Percentiles rank a stretch among this genome's conserved stretches.
phyloP scores from a whole-genome alignment of 2,329 filamentous ascomycete species.

The Pseudopithomyces chartarum region DNA sequence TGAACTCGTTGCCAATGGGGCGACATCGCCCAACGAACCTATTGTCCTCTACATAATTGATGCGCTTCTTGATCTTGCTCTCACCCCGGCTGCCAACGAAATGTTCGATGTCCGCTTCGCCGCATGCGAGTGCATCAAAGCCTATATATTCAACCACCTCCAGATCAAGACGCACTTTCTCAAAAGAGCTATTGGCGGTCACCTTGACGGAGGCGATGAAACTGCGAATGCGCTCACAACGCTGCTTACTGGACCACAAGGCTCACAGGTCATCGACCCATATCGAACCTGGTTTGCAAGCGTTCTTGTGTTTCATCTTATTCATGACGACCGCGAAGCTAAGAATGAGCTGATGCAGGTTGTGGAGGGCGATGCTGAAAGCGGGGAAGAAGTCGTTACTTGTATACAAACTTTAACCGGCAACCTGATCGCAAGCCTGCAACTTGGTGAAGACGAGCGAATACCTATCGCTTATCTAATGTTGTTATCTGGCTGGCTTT shows the following conservation, averaged over 20 bases:
- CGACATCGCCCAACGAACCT: constrained; percentile 54
- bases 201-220: constrained; percentile 76
- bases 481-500: constrained; percentile 86
- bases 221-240: constrained; percentile 88
- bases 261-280: constrained; percentile 71
- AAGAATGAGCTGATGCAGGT: constrained; percentile 81
- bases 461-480: constrained; percentile 86
- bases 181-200: constrained; percentile 84
- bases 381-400: constrained; percentile 92
- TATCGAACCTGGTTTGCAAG: constrained; percentile 91
- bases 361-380: constrained; percentile 85
- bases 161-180: constrained; percentile 87
- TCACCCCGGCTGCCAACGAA: constrained; percentile 69
- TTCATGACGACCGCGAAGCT: constrained; percentile 78
- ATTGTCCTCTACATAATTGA: constrained; percentile 87
- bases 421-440: constrained; percentile 80
- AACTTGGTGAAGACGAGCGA: constrained; percentile 76
- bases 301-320: constrained; percentile 81
- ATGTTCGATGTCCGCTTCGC: constrained; percentile 82
- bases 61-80: constrained; percentile 80
- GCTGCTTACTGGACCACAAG: constrained; percentile 70
- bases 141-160: constrained; percentile 83
- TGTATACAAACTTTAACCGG: constrained; percentile 87
- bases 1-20: constrained; percentile 48
- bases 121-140: constrained; percentile 87